Percentiles rank a stretch among this genome's conserved stretches.
phyloP scores from a whole-genome alignment of 306 rosid species.

The Hippophae tibetana region DNA sequence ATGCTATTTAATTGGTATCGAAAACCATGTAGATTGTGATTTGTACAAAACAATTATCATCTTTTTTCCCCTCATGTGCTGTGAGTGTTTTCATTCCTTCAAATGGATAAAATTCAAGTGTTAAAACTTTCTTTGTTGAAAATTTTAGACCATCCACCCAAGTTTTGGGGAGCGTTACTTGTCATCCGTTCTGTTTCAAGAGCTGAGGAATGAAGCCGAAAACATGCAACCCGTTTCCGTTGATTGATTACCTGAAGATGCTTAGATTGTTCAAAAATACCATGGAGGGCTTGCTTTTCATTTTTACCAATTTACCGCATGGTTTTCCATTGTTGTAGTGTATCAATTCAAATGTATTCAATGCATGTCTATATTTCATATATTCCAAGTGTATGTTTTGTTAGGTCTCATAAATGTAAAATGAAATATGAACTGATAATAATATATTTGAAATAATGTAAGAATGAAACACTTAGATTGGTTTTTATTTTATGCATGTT shows the following conservation, averaged over 20 bases:
- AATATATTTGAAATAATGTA: no score
- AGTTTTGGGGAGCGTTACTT: conserved; percentile 93
- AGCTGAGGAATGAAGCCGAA: conserved; percentile 73
- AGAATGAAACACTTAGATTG: no score
- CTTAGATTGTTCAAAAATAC: not conserved
- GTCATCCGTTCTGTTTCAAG: conserved; percentile 82
- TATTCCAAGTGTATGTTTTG: no score
- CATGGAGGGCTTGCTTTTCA: not conserved
- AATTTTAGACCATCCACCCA: conserved; percentile 77
- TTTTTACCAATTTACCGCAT: not conserved
- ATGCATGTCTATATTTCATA: no score
- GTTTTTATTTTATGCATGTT: no score
- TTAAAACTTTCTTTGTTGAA: conserved; percentile 6
- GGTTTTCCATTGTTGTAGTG: not conserved
- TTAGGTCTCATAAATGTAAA: no score
- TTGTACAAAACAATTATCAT: no score
- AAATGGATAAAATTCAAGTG: not conserved
- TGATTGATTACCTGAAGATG: conserved; percentile 29
- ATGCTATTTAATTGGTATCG: no score
- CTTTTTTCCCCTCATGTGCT: not conserved
- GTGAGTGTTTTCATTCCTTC: not conserved
- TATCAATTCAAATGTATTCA: no score
- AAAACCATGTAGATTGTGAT: no score
- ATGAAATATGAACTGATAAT: no score
- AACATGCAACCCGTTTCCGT: conserved; percentile 96